These are phyloP conservation scores for Blepharisma undulans DNA, from an alignment of 169 alveolate genomes.

Conservation along the genomic window DNA sequence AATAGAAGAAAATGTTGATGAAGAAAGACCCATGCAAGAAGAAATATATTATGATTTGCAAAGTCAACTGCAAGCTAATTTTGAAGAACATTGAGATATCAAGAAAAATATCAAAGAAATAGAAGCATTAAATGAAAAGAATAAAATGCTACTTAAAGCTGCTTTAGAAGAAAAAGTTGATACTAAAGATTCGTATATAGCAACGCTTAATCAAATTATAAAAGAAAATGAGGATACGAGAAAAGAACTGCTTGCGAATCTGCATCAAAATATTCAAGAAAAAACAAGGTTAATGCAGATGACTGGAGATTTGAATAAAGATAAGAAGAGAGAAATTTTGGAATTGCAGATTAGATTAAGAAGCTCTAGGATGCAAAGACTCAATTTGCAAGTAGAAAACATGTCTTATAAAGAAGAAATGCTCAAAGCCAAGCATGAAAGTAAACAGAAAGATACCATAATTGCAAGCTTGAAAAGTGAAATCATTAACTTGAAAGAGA, in stretches of 20 bases:
- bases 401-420: not conserved
- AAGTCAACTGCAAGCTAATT: not conserved
- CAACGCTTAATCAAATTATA: not conserved
- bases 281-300: not conserved
- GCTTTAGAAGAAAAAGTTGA: not conserved
- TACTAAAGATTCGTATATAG: not conserved
- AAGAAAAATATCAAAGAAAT: conserved; percentile 33
- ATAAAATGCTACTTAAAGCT: not conserved
- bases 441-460: conserved; percentile 9
- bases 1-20: not conserved
- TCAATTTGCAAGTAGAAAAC: conserved; percentile 21
- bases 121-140: conserved; percentile 12
- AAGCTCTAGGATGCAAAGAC: not conserved
- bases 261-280: not conserved
- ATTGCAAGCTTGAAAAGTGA: conserved; percentile 8
- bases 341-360: not conserved
- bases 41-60: not conserved
- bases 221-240: conserved; percentile 19
- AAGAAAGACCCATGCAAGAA: not conserved
- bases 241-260: not conserved
- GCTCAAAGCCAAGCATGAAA: conserved; percentile 18
- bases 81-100: conserved; percentile 37
- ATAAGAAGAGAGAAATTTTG: conserved; percentile 16
- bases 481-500: not conserved
- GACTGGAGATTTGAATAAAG: not conserved